phyloP scores from a whole-genome alignment of 345 rosid species.

The Firmiana major region DNA sequence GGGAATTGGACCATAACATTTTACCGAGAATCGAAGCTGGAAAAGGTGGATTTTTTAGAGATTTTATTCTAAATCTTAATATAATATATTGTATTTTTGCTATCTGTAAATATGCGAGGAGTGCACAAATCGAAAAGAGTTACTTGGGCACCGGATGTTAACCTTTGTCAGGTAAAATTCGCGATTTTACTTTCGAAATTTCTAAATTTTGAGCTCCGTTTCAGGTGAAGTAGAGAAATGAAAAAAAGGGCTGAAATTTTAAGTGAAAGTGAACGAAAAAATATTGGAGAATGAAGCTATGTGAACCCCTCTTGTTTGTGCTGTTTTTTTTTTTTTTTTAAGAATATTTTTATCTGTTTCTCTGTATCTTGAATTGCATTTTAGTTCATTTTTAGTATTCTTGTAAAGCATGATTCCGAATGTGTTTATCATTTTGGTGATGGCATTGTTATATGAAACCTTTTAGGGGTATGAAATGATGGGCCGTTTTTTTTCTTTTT shows the following conservation, averaged over 20 bases:
- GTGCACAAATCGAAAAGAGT: slow-evolving; percentile 79
- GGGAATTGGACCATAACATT: slow-evolving; percentile 10
- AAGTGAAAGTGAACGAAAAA: not conserved
- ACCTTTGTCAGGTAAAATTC: slow-evolving; percentile 92
- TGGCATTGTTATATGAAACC: not conserved
- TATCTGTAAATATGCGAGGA: slow-evolving; percentile 69
- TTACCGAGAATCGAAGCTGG: slow-evolving; percentile 31
- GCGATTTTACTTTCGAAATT: not conserved
- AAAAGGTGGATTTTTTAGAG: slow-evolving; percentile 13
- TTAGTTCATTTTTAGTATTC: not conserved
- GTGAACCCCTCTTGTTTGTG: not conserved
- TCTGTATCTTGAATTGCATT: not conserved
- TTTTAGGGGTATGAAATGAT: not conserved
- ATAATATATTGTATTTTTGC: slow-evolving; percentile 7
- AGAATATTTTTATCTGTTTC: not conserved
- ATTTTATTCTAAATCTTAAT: not conserved
- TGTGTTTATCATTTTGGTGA: not conserved
- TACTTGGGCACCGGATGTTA: slow-evolving; percentile 89
- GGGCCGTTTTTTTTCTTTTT: not conserved
- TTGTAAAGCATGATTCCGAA: not conserved
- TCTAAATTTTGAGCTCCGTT: not conserved
- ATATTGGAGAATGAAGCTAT: not conserved
- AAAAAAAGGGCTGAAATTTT: not conserved
- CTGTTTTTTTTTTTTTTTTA: not conserved
- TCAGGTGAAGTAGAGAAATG: not conserved